Conservation (phyloP, 306 rosid species). For the Phaseolus lunatus region DNA sequence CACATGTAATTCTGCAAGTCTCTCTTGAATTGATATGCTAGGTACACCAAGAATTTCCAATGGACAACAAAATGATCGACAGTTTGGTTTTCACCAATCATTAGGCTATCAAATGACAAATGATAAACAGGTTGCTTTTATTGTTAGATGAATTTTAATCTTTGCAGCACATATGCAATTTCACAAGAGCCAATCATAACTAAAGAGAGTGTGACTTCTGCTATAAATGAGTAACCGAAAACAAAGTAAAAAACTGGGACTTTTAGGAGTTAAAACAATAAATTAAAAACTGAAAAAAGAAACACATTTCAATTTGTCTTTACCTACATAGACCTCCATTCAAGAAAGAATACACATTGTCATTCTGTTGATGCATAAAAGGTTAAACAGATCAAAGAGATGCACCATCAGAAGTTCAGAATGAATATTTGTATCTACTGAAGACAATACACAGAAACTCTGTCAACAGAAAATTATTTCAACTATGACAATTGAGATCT, state of each 20-base stretch:
- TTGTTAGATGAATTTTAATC: constrained; percentile 5
- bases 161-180: not conserved
- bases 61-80: not conserved
- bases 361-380: constrained; percentile 10
- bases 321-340: constrained; percentile 1
- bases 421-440: constrained; percentile 19
- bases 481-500: constrained; percentile 15
- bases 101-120: not conserved
- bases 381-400: constrained; percentile 21
- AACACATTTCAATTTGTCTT: constrained; percentile 14
- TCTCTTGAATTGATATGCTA: not conserved
- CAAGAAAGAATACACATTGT: constrained; percentile 17
- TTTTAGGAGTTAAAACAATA: not conserved
- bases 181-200: constrained; percentile 16
- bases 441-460: constrained; percentile 32
- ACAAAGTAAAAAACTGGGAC: not conserved
- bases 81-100: not conserved
- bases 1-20: not conserved
- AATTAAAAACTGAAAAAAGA: constrained; percentile 4
- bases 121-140: not conserved
- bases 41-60: not conserved
- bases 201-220: constrained; percentile 4
- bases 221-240: not conserved
- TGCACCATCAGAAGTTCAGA: not conserved
- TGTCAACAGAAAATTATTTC: not conserved